Conservation (phyloP, 108 stramenopile species). For the Fragilaria radians region DNA sequence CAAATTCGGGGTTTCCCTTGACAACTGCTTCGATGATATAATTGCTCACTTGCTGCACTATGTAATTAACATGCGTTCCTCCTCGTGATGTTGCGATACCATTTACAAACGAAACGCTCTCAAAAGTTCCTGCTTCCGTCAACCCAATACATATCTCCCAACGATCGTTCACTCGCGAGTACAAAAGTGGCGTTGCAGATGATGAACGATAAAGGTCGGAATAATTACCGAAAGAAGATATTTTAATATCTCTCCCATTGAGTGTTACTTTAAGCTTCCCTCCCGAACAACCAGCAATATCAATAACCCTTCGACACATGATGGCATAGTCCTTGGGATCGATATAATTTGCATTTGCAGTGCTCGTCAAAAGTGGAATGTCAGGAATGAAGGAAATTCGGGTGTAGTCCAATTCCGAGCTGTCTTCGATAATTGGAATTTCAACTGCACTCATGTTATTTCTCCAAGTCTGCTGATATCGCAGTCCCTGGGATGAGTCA, state of each 20-base stretch:
- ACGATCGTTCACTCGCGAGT: constrained; percentile 77
- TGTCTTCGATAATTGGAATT: constrained; percentile 58
- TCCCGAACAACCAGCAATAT: constrained; percentile 82
- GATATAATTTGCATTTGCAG: constrained; percentile 22
- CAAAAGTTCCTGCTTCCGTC: constrained; percentile 74
- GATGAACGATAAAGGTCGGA: constrained; percentile 86
- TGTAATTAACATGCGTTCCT: constrained; percentile 88
- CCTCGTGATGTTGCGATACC: constrained; percentile 96
- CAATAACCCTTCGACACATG: constrained; percentile 80
- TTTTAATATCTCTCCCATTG: constrained; percentile 87
- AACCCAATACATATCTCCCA: constrained; percentile 97
- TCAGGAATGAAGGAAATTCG: constrained; percentile 98
- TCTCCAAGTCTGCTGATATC: constrained; percentile 80
- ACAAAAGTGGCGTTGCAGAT: constrained; percentile 61
- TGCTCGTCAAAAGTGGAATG: constrained; percentile 64
- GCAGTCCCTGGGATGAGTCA: constrained; percentile 65
- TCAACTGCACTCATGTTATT: constrained; percentile 87
- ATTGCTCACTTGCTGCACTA: constrained; percentile 84
- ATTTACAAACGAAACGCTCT: constrained; percentile 98
- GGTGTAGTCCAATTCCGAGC: constrained; percentile 89
- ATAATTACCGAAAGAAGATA: constrained; percentile 91
- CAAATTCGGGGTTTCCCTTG: constrained; percentile 94
- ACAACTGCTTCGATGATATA: constrained; percentile 48
- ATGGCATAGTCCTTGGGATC: constrained; percentile 58
- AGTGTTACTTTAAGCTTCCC: constrained; percentile 72